These are phyloP conservation scores for Graphium sp. DNA, from an alignment of 2,329 filamentous ascomycete species.

Conservation along the genomic window DNA sequence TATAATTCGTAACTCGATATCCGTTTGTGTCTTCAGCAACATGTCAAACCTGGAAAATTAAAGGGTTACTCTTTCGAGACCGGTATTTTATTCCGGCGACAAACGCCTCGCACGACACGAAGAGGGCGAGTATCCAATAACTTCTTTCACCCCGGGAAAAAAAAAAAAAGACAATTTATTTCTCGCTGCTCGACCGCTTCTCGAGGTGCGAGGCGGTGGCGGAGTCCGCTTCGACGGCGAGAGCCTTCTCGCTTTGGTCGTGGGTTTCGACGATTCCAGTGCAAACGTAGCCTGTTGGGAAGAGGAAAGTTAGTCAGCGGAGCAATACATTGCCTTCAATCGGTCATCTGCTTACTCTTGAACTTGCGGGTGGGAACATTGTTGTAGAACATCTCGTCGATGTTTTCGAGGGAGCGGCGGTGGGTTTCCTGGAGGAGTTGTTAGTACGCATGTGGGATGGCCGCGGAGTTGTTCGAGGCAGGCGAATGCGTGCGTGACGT, in stretches of 20 bases:
- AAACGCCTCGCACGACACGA: no score
- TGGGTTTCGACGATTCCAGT: not conserved
- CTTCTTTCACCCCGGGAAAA: no score
- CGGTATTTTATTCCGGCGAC: no score
- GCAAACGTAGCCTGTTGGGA: slow-evolving; percentile 3
- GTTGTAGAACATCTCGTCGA: slow-evolving; percentile 5
- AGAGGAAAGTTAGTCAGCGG: not conserved
- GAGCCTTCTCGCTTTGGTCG: slow-evolving; percentile 2
- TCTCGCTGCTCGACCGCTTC: slow-evolving; percentile 3
- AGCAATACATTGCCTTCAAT: not conserved
- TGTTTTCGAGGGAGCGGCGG: slow-evolving; percentile 4
- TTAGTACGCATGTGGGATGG: not conserved
- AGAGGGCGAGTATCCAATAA: no score
- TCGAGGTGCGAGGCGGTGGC: slow-evolving; percentile 2
- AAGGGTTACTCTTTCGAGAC: no score
- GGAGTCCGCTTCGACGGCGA: not conserved
- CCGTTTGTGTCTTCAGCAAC: no score
- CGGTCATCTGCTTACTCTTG: slow-evolving; percentile 3
- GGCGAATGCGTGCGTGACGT: no score
- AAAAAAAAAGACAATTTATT: slow-evolving; percentile 1
- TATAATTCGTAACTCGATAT: no score
- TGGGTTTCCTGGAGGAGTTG: slow-evolving; percentile 3
- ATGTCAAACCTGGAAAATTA: no score
- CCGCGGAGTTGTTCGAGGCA: not conserved
- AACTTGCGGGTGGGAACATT: slow-evolving; percentile 4